Base-by-base conservation (phyloP, 2,329 filamentous ascomycete species). In the Cryphonectria japonica region DNA sequence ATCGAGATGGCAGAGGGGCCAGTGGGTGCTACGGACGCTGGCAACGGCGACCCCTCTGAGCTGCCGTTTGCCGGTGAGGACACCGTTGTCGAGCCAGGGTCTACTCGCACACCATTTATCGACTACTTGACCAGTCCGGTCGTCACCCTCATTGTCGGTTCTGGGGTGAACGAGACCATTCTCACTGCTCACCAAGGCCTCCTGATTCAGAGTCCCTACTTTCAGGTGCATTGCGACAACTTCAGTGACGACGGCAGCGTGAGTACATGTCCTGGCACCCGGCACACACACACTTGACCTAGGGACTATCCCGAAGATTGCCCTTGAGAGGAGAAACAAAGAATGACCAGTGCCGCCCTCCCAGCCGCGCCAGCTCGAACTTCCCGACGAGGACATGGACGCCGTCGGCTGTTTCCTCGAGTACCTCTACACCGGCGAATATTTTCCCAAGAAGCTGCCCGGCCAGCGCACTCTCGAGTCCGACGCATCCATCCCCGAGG, bases 401-500 rank as follows among this genome's bases (percentile, higher is more conserved):
- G 91, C 93, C 32, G 90, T 93, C 69, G 91, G 92, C 72, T 93
- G 90, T 79, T 93, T 95, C 76, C 87, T 96, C 76, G 92, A 96
- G 80, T 97, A 89, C 79, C 89, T 95, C 67, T 97, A 97, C 82
- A 95, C 92, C 1, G 88, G 88, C 79, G 93, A 97, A 82, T 96
- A 98, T 85, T 97, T 95, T 82, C 93, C 94, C 29, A 86, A 86
- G 75, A 88, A 90, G 76, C 78, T 91, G 19, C 81, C 86, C 22
- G 88, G 89, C 68, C 86, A 91, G 76, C 90, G 89, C 60, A 83
- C 86, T 39, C 88, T 97, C 62, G 93, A 97, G 78, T 79, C 85
- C 69, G 92, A 95, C 78, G 87, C 91, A 0, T 82, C 86, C 9
- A 80, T 89, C 16, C 92, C 92, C 3, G 79, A 82, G 0, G 85